These are phyloP conservation scores for Whalleya microplaca DNA, from an alignment of 2,329 filamentous ascomycete species.

Conservation along the genomic window DNA sequence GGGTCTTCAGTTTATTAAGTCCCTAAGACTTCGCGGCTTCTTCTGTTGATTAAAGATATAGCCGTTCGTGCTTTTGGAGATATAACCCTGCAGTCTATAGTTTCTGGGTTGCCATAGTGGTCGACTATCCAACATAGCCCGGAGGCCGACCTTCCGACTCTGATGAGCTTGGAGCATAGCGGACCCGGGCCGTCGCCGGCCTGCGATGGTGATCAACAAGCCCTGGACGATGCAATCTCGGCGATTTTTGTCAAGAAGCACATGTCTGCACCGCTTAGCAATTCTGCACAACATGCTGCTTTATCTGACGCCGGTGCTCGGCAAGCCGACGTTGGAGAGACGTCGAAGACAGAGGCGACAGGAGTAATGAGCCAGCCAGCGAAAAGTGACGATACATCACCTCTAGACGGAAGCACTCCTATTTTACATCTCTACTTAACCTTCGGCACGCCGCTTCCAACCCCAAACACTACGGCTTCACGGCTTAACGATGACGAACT, in stretches of 20 bases:
- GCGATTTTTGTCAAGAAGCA: not conserved
- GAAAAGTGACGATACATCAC: not conserved
- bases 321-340: not conserved
- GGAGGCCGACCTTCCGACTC: not conserved
- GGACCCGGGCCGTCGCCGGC: not conserved
- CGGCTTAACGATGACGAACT: slow-evolving; percentile 37
- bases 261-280: slow-evolving; percentile 33
- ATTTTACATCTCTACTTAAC: slow-evolving; percentile 64
- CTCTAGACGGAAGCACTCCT: slow-evolving; percentile 20
- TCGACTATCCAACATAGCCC: not conserved
- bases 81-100: too few relatives aligned
- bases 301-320: not conserved
- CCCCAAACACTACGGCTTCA: slow-evolving; percentile 36
- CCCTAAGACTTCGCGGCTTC: too few relatives aligned
- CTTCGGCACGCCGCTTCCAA: slow-evolving; percentile 62
- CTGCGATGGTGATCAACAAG: not conserved
- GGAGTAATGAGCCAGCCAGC: slow-evolving; percentile 1
- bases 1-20: not conserved
- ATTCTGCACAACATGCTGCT: slow-evolving; percentile 35
- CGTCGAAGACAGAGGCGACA: not conserved
- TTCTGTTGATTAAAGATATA: not conserved
- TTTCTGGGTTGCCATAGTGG: not conserved
- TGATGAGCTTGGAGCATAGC: not conserved
- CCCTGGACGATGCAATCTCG: not conserved
- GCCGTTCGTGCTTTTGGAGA: not conserved